Evolutionary conservation across 108 stramenopile species (phyloP), one percentile per base, ranked within the genome.

Genomic region (Ochromonas danica): DNA sequence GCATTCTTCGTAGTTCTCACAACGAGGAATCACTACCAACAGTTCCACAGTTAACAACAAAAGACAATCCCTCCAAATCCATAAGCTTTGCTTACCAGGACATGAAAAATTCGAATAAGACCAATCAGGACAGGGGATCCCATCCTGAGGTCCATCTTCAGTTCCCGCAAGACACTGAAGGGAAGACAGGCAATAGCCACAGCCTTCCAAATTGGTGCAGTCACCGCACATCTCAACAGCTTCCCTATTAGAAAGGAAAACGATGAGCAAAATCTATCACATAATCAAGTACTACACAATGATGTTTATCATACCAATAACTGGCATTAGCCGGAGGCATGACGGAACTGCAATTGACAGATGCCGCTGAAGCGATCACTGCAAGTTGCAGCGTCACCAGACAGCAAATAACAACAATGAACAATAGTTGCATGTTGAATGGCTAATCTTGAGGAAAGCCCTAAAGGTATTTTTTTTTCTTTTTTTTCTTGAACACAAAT

Each of bases 111-210:
- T 39, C 40, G 62, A 61, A 39, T 43, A 41, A 14, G 83, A 70
- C 88, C 88, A 89, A 25, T 78, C 45, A 1, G 85, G 87, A 77
- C 87, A 88, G 1, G 83, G 83, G 10, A 62, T 45, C 57, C 81
- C 87, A 40, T 83, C 82, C 31, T 60, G 28, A 22, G 88, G 88
- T 0, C 88, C 88, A 36, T 61, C 39, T 10, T 39, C 62, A 17
- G 71, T 79, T 0, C 88, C 87, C 30, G 62, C 84, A 14, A 87
- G 25, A 70, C 88, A 89, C 61, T 79, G 80, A 22, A 89, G 78
- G 10, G 87, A 86, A 30, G 84, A 85, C 57, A 87, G 40, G 70
- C 88, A 89, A 51, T 85, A 89, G 0, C 88, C 88, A 70, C 88
- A 89, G 38, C 84, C 81, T n/a, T 42, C 28, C 10, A 43, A 62